phyloP scores from a whole-genome alignment of 306 rosid species.

The Vigna angularis region DNA sequence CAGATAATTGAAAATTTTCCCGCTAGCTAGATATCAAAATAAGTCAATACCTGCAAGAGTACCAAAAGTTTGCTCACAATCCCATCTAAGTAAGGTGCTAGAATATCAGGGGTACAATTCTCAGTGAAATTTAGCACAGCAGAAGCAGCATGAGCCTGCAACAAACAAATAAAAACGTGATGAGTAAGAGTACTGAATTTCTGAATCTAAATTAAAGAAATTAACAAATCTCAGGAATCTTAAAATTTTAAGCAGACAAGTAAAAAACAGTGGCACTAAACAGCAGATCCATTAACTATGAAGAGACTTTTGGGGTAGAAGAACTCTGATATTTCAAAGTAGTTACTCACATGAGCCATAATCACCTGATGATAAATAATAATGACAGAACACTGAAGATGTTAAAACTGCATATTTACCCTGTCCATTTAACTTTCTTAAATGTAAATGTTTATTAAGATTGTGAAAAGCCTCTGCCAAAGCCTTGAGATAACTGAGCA shows the following conservation, averaged over 20 bases:
- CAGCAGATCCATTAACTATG: neutral
- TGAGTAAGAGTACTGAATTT: slow-evolving; percentile 7
- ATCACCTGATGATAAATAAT: no score
- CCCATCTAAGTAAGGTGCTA: slow-evolving; percentile 75
- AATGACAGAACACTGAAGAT: no score
- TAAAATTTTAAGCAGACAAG: slow-evolving; percentile 18
- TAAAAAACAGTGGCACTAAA: neutral
- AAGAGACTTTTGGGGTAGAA: slow-evolving; percentile 24
- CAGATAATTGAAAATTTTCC: slow-evolving; percentile 5
- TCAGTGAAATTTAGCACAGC: slow-evolving; percentile 79
- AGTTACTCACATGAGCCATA: no score
- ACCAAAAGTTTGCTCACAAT: slow-evolving; percentile 76
- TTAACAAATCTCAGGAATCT: slow-evolving; percentile 32
- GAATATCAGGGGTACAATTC: slow-evolving; percentile 72
- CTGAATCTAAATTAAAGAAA: slow-evolving; percentile 32
- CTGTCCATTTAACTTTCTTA: slow-evolving; percentile 16
- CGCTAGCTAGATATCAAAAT: slow-evolving; percentile 7
- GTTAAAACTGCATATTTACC: neutral
- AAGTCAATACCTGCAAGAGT: slow-evolving; percentile 68
- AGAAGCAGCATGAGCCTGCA: slow-evolving; percentile 86
- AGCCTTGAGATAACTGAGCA: slow-evolving; percentile 11
- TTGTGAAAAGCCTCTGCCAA: slow-evolving; percentile 15
- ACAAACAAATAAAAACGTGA: slow-evolving; percentile 23
- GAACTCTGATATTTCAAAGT: neutral
- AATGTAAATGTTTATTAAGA: slow-evolving; percentile 5